Evolutionary conservation across 2,329 filamentous ascomycete genomes (phyloP), one percentile per base, ranked within the genome.

Genomic region (Fusarium tricinctum): DNA sequence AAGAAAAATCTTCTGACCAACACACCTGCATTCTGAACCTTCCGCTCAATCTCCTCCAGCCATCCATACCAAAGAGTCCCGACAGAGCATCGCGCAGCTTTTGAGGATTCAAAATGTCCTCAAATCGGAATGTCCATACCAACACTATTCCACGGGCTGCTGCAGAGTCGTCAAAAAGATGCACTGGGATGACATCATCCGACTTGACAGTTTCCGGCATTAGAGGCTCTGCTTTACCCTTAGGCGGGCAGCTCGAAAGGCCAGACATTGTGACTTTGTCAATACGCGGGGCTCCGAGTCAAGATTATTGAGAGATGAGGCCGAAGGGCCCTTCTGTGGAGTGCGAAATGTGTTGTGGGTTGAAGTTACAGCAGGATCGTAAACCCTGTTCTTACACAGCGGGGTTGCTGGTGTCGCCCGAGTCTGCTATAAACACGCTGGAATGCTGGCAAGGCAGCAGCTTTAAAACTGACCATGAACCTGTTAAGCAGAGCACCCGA

Each of bases 151-250:
- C 52, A 12, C 63, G 62, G 8, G 52, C 43, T 17, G 57, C 57
- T 6, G 44, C 40, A 12, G 63, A 54, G 23, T 66, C 58, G 26
- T 67, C 62, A 7, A 67, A 67, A 15, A 58, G 14, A 5, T 67
- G 57, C 13, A 67, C 62, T 3, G 64, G 62, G 7, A 67, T 47
- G 26, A 63, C 39, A 13, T 66, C 64, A 55, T 67, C 64, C 40
- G 64, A 44, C 40, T 53, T 23, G 9, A 60, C 8, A 22, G 23
- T 40, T 3, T 42, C 26, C 0, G 58, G 58, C 0, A 49, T 26
- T 15, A 20, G 38, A n/a, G 38, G 51, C 23, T 35, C 12, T 23
- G 26, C 17, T 17, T 63, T 39, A 8, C 22, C 49, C 6, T 42
- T 58, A 10, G 26, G 26, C 26, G 9, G 26, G 26, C 30, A 46